These are phyloP conservation scores for Talaromyces sp. DNA, from an alignment of 2,329 filamentous ascomycete genomes.

Conservation along the genomic window DNA sequence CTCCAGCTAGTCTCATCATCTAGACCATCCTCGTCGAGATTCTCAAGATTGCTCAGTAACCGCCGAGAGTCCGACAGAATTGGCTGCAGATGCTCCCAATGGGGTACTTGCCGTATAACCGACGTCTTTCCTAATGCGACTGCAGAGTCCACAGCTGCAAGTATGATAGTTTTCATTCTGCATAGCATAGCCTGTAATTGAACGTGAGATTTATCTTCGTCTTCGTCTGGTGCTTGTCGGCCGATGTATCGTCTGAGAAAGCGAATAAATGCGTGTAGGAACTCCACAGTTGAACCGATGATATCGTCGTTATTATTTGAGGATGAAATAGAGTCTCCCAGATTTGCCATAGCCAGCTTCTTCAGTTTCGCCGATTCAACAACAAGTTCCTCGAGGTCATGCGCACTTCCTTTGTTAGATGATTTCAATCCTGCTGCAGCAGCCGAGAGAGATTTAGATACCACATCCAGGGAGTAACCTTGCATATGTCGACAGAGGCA, in stretches of 20 bases:
- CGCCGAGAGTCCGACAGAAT: constrained; percentile 32
- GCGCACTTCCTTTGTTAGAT: constrained; percentile 32
- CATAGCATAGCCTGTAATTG: constrained; percentile 24
- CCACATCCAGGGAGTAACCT: constrained; percentile 14
- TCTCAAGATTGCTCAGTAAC: constrained; percentile 26
- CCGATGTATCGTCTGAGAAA: constrained; percentile 39
- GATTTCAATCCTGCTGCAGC: constrained; percentile 30
- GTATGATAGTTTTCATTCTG: constrained; percentile 31
- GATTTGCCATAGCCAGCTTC: constrained; percentile 34
- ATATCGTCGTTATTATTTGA: constrained; percentile 15
- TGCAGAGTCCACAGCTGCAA: constrained; percentile 36
- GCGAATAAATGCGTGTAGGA: constrained; percentile 33
- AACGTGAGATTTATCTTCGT: constrained; percentile 20
- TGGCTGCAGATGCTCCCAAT: constrained; percentile 33
- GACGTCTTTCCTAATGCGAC: constrained; percentile 35
- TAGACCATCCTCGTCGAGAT: constrained; percentile 6
- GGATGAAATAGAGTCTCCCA: constrained; percentile 26
- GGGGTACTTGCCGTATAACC: constrained; percentile 28
- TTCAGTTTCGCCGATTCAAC: constrained; percentile 39
- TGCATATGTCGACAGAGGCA: constrained; percentile 22
- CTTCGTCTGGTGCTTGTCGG: constrained; percentile 21
- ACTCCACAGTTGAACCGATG: constrained; percentile 25
- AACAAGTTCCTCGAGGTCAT: constrained; percentile 40
- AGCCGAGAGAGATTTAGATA: constrained; percentile 24
- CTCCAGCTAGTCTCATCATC: constrained; percentile 18